A percentile compares a stretch with the other conserved stretches of the same genome.
phyloP scores from a whole-genome alignment of 2,329 filamentous ascomycete species.

The Geosmithia putterillii region DNA sequence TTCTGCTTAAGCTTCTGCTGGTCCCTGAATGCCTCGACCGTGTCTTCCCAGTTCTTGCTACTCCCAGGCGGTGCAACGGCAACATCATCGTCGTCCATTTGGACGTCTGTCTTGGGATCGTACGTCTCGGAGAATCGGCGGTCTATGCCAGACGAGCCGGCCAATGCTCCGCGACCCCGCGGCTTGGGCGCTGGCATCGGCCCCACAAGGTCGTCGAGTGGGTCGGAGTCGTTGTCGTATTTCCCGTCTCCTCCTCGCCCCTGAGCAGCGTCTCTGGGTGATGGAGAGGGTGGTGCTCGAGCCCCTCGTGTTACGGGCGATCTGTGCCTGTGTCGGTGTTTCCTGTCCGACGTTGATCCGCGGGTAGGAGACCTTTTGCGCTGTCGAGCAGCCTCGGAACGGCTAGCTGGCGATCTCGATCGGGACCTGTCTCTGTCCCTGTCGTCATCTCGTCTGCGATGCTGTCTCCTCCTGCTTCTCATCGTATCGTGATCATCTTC shows the following conservation, averaged over 20 bases:
- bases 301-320: conserved; percentile 8
- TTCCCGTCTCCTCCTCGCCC: background rate
- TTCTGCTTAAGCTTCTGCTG: conserved; percentile 66
- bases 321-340: conserved; percentile 12
- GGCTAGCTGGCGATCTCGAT: conserved; percentile 12
- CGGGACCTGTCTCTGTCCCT: conserved; percentile 4
- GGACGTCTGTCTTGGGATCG: conserved; percentile 43
- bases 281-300: background rate
- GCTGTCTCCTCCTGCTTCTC: background rate
- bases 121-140: conserved; percentile 62
- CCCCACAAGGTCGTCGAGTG: conserved; percentile 64
- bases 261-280: conserved; percentile 1
- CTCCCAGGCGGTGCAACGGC: background rate
- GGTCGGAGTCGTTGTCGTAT: conserved; percentile 43
- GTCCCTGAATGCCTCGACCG: conserved; percentile 66
- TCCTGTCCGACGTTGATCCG: conserved; percentile 4
- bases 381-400: conserved; percentile 1
- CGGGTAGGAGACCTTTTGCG: background rate
- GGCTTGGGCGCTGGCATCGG: conserved; percentile 45
- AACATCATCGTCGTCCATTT: conserved; percentile 29
- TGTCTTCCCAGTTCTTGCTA: conserved; percentile 58
- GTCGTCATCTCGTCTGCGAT: background rate
- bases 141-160: conserved; percentile 58
- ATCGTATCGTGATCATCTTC: background rate
- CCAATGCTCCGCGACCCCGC: conserved; percentile 58